Percentiles rank a stretch among this genome's conserved stretches.
phyloP scores from a whole-genome alignment of 805 yeast genomes.

The Metschnikowia reukaufii region DNA sequence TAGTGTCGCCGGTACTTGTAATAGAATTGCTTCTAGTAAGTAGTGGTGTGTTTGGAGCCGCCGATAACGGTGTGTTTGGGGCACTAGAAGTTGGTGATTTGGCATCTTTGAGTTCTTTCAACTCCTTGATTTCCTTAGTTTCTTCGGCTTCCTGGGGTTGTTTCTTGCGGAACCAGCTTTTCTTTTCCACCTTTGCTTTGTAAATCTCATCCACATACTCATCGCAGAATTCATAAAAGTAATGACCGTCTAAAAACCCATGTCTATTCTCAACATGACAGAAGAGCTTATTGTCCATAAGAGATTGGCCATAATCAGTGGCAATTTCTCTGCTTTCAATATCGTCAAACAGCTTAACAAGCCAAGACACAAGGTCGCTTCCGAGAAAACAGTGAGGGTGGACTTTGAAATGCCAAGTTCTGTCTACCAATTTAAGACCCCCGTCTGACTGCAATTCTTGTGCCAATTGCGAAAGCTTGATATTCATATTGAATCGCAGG shows the following conservation, averaged over 20 bases:
- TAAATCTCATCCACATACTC: slow-evolving; percentile 46
- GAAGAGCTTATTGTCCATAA: slow-evolving; percentile 72
- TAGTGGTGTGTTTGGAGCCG: slow-evolving; percentile 7
- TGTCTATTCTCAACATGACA: slow-evolving; percentile 83
- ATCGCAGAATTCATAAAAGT: slow-evolving; percentile 71
- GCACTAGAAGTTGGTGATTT: slow-evolving; percentile 4
- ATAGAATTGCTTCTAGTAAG: slow-evolving; percentile 29
- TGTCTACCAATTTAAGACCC: slow-evolving; percentile 63
- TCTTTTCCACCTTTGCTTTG: slow-evolving; percentile 17
- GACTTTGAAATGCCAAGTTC: slow-evolving; percentile 87
- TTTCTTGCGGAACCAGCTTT: slow-evolving; percentile 37
- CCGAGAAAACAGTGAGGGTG: slow-evolving; percentile 83
- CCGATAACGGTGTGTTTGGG: slow-evolving; percentile 10
- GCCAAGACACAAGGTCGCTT: slow-evolving; percentile 82
- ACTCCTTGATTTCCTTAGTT: slow-evolving; percentile 1
- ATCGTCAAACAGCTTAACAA: slow-evolving; percentile 74
- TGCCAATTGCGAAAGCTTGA: slow-evolving; percentile 55
- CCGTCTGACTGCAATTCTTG: slow-evolving; percentile 66
- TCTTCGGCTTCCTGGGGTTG: slow-evolving; percentile 2
- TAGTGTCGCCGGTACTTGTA: slow-evolving; percentile 8
- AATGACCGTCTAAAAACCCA: slow-evolving; percentile 87
- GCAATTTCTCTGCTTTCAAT: slow-evolving; percentile 84
- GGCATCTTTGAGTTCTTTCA: slow-evolving; percentile 2
- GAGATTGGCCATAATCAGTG: slow-evolving; percentile 67
- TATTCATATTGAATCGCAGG: slow-evolving; percentile 47